phyloP scores from a whole-genome alignment of 2,329 filamentous ascomycete species.

The Teratosphaeria viscida region DNA sequence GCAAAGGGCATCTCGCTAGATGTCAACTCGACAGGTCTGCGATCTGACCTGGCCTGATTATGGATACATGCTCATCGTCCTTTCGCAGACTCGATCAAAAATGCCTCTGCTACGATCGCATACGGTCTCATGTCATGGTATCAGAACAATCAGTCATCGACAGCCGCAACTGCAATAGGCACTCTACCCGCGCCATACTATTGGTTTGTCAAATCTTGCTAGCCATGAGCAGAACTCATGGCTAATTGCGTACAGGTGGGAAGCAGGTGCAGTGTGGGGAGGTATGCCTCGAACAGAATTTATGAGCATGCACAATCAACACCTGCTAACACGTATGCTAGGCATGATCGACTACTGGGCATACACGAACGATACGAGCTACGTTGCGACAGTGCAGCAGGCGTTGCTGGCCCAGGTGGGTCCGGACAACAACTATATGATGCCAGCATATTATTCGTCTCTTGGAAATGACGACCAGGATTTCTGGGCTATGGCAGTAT shows the following conservation, averaged over 20 bases:
- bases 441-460: slow-evolving; percentile 24
- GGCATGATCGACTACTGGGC: slow-evolving; percentile 33
- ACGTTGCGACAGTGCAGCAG: slow-evolving; percentile 32
- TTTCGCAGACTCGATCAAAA: slow-evolving; percentile 21
- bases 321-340: not conserved
- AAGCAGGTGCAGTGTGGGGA: slow-evolving; percentile 31
- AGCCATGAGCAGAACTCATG: not conserved
- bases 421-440: slow-evolving; percentile 33
- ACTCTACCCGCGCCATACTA: slow-evolving; percentile 35
- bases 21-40: slow-evolving; percentile 4
- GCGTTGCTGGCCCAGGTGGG: slow-evolving; percentile 34
- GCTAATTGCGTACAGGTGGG: slow-evolving; percentile 21
- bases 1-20: slow-evolving; percentile 2
- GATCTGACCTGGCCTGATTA: not conserved
- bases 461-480: slow-evolving; percentile 50
- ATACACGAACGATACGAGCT: slow-evolving; percentile 35
- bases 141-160: slow-evolving; percentile 23
- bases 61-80: not conserved
- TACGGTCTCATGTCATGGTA: slow-evolving; percentile 26
- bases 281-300: slow-evolving; percentile 3
- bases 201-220: slow-evolving; percentile 21
- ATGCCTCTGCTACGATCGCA: slow-evolving; percentile 22
- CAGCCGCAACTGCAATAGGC: slow-evolving; percentile 23
- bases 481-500: slow-evolving; percentile 77
- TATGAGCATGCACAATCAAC: not conserved